Evolutionary conservation across 108 stramenopile genomes (phyloP), one percentile per base, ranked within the genome.

Genomic region (Bacterosira constricta): DNA sequence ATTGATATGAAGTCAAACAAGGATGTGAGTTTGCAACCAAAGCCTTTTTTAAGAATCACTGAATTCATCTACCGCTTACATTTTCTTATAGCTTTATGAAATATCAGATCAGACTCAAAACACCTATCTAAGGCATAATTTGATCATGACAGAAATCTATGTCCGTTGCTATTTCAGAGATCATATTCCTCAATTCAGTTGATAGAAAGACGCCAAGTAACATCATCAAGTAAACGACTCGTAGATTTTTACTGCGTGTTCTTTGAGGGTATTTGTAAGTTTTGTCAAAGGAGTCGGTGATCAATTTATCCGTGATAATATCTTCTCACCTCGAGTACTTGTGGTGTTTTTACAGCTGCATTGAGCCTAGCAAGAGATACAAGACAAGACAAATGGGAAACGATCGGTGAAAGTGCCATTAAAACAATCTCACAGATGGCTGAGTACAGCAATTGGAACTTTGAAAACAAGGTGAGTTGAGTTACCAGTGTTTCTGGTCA

Each of bases 391-490:
- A 49, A 49, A 49, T 25, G 21, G 47, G 1, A 2, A 13, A 25
- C 23, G 47, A 49, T 49, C 26, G 47, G 47, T 25, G 47, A 21
- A 49, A 11, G 26, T 7, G 23, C 47, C 26, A 25, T 49, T 25
- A 1, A 49, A 49, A 49, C 47, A 25, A 49, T 49, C 9, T 1
- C 47, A 20, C 47, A 49, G 18, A 25, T 49, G 47, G 18, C 26
- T 49, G 23, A 49, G 47, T 49, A 25, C 12, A 49, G 47, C 26
- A 25, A 49, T 7, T 49, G 47, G 47, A 63, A 47, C 32, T 42
- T 54, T 47, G 63, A 26, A 7, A 73, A 73, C 50, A 73, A 73
- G n/a, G n/a, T n/a, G n/a, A n/a, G n/a, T n/a, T n/a, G n/a, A n/a
- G n/a, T n/a, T n/a, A n/a, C n/a, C n/a, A n/a, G n/a, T n/a, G n/a